phyloP scores from a whole-genome alignment of 768 basidiomycete species.

The Leccinum rimulosum region DNA sequence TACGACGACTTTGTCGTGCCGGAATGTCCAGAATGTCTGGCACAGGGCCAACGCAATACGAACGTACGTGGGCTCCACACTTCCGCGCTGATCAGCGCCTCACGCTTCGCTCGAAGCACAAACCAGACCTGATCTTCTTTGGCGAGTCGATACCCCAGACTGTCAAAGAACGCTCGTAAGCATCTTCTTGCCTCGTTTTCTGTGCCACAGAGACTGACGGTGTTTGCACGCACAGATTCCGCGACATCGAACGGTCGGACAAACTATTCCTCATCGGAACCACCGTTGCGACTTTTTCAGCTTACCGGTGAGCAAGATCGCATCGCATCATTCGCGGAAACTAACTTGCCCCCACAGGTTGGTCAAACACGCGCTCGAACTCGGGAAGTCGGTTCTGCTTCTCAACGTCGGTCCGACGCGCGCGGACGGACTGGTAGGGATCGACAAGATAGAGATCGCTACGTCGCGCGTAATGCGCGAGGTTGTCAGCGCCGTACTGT shows the following conservation, averaged over 20 bases:
- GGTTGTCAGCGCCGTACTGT: constrained; percentile 62
- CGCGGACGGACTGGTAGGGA: constrained; percentile 63
- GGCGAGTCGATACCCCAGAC: constrained; percentile 77
- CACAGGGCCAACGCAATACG: constrained; percentile 53
- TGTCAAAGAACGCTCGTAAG: constrained; percentile 73
- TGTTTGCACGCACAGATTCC: constrained; percentile 40
- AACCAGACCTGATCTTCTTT: constrained; percentile 84
- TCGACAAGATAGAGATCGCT: constrained; percentile 78
- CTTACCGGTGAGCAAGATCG: constrained; percentile 58
- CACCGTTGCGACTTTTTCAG: constrained; percentile 90
- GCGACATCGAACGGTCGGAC: constrained; percentile 56
- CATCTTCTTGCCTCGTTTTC: neutral
- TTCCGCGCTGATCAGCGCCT: neutral
- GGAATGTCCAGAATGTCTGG: constrained; percentile 65
- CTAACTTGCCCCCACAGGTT: constrained; percentile 44
- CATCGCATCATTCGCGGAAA: neutral
- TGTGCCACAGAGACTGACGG: neutral
- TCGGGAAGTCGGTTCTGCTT: constrained; percentile 74
- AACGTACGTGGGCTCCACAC: constrained; percentile 43
- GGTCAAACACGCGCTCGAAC: constrained; percentile 73
- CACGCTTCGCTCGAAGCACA: constrained; percentile 47
- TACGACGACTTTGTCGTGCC: constrained; percentile 81
- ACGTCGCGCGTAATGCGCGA: constrained; percentile 72
- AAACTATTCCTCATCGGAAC: constrained; percentile 82
- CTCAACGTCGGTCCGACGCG: constrained; percentile 89